Base-by-base conservation (phyloP, 2,329 filamentous ascomycete species). In the Colletotrichum lini region DNA sequence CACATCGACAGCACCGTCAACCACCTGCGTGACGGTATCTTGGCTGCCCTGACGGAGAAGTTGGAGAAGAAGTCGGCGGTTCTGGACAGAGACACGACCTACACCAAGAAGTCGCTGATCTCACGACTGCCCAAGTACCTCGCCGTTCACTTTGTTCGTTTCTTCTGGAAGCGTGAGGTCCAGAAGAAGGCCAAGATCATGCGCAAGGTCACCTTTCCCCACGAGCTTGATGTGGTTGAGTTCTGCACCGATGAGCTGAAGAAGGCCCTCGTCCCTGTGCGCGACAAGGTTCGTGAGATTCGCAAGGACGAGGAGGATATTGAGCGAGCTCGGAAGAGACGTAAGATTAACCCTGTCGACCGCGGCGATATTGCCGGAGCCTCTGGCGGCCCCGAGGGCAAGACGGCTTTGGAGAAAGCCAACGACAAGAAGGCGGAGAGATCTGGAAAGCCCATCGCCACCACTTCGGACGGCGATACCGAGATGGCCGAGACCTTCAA, bases 141-240 rank as follows among this genome's bases (percentile, higher is more conserved):
- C 54, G 96, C 96, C 0, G 94, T 99, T 4, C 96, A 99, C 82
- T 98, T 99, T 80, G 94, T 99, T 67, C 94, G 96, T 74, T 99
- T 99, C 85, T 98, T 96, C 85, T 99, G 96, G 96, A 96, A 97
- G 79, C 91, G 93, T 57, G 94, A 97, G 76, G 95, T 94, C 4
- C 93, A 97, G 82, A 98, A 98, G 86, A 99, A 99, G 87, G 95
- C 96, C 75, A 99, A 99, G 88, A 99, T 99, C 77, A 96, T 99
- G 94, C 94, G 95, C 80, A 99, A 98, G 84, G 96, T 99, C 68
- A 96, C 94, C 0, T 99, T 99, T 80, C 96, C 96, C 8, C 91
- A 94, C 61, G 96, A 99, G 82, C 86, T 99, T 44, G 96, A 99
- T 78, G 91, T 94, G 49, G 91, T 97, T 26, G 96, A 99, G 80